Evolutionary conservation across 2,329 filamentous ascomycete species (phyloP), one percentile per base, ranked within the genome.

Genomic region (Domatiomyces globalis): DNA sequence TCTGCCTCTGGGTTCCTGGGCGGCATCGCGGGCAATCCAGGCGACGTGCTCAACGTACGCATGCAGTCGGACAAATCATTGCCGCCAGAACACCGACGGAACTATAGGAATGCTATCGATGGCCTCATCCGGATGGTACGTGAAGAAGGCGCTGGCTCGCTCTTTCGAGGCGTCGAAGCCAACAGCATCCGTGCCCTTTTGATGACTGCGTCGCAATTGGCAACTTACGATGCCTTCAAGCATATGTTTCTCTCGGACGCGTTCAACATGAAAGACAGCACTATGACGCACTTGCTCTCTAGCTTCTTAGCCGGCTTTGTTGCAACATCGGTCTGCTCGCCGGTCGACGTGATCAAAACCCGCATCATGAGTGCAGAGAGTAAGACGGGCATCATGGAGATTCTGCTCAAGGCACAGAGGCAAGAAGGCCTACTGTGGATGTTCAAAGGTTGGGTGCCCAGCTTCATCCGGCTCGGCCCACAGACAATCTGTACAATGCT

Each of bases 41-140:
- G 89, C 58, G 92, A 98, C 66, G 88, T 98, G 33, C 76, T 95
- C 63, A 98, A 98, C 69, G 92, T 98, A 48, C 87, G 92, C 59
- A 98, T 98, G 92, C 92, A 98, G 71, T 87, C 94, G 69, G 92
- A 84, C 61, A 83, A 85, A 2, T 81, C 87, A 0, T 79, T 95
- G 1, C 85, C 88, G 0, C 63, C 71, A 0, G 76, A 76, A 4
- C 73, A 94, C 63, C 81, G 87, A 46, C 79, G 90, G 51, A 92
- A 94, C 68, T 98, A 98, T 72, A 83, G 81, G 57, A 79, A 96
- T 67, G 92, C 89, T 2, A 67, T 95, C 46, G 83, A 96, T 65
- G 92, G 92, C 25, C 74, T 96, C 62, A 70, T 85, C 22, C 81
- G 87, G 58, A 95, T 96, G 86, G 77, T 83, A n/a, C 78, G 83